Percentiles rank a stretch among this genome's conserved stretches.
phyloP scores from a whole-genome alignment of 192 early-diverging fungal genomes.

The Chytriomyces sp. region DNA sequence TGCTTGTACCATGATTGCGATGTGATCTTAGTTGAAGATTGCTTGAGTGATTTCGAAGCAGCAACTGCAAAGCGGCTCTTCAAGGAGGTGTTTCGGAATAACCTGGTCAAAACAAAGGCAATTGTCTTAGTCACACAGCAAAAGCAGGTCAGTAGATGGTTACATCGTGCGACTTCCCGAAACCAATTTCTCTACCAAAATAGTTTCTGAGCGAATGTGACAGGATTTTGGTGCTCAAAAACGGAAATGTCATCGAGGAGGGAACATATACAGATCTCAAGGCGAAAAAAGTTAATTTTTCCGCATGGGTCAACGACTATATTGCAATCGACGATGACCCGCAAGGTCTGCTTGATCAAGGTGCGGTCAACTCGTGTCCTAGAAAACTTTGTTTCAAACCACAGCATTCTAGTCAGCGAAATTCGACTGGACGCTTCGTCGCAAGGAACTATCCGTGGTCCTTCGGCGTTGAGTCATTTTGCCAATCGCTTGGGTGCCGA shows the following conservation, averaged over 20 bases:
- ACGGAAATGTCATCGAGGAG: constrained; percentile 56
- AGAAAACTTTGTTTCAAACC: not conserved
- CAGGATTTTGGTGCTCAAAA: constrained; percentile 68
- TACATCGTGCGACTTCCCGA: not conserved
- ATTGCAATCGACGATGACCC: constrained; percentile 63
- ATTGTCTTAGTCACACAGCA: constrained; percentile 73
- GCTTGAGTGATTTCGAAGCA: constrained; percentile 50
- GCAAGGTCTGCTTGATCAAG: constrained; percentile 39
- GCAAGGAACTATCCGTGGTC: constrained; percentile 12
- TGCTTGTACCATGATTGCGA: constrained; percentile 69
- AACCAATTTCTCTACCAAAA: constrained; percentile 44
- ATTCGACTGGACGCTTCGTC: constrained; percentile 29
- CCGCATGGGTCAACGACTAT: constrained; percentile 63
- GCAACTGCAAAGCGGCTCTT: constrained; percentile 47
- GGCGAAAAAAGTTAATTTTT: constrained; percentile 64
- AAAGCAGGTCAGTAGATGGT: constrained; percentile 38
- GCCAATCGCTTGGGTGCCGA: not conserved
- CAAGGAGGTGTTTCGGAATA: constrained; percentile 44
- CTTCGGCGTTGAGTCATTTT: constrained; percentile 8
- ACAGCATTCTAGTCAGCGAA: constrained; percentile 37
- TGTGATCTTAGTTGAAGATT: constrained; percentile 74
- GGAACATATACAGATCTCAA: constrained; percentile 68
- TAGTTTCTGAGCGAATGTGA: constrained; percentile 53
- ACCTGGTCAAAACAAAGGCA: constrained; percentile 51
- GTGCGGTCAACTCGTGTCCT: not conserved